phyloP scores from a whole-genome alignment of 1,284 basidiomycete genomes.

The Entoloma clypeatum region DNA sequence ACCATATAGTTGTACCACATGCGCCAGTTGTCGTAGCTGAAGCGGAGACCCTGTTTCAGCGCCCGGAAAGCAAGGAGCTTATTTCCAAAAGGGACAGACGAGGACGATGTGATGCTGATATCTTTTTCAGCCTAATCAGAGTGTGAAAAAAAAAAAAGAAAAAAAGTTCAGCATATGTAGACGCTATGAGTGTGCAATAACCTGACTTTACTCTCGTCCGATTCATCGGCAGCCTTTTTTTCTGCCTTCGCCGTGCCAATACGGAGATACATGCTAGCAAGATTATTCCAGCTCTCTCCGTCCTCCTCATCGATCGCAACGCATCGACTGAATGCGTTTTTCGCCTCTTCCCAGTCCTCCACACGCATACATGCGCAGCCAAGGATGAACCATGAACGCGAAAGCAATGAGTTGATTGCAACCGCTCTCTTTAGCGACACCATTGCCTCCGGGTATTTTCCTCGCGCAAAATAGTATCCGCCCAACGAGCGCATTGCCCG shows the following conservation, averaged over 20 bases:
- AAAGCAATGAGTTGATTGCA: slow-evolving; percentile 83
- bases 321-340: slow-evolving; percentile 82
- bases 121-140: background rate
- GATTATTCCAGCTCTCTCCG: slow-evolving; percentile 97
- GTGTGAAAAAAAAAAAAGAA: background rate
- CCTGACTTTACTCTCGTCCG: slow-evolving; percentile 11
- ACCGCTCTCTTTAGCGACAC: slow-evolving; percentile 71
- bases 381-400: slow-evolving; percentile 93
- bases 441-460: slow-evolving; percentile 64
- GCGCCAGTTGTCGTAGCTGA: slow-evolving; percentile 89
- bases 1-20: slow-evolving; percentile 99
- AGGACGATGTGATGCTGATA: background rate
- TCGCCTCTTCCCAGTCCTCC: slow-evolving; percentile 82
- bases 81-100: slow-evolving; percentile 54
- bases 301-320: slow-evolving; percentile 94
- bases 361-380: slow-evolving; percentile 84
- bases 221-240: slow-evolving; percentile 20
- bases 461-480: slow-evolving; percentile 73
- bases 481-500: slow-evolving; percentile 91
- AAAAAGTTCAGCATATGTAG: background rate
- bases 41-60: slow-evolving; percentile 84
- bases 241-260: slow-evolving; percentile 55
- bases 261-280: slow-evolving; percentile 92
- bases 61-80: slow-evolving; percentile 94
- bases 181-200: slow-evolving; percentile 6